A percentile compares a stretch with the other conserved stretches of the same genome.
These are phyloP conservation scores for Rhodotorula taiwanensis DNA, from an alignment of 768 basidiomycete species.

Conservation along the genomic window DNA sequence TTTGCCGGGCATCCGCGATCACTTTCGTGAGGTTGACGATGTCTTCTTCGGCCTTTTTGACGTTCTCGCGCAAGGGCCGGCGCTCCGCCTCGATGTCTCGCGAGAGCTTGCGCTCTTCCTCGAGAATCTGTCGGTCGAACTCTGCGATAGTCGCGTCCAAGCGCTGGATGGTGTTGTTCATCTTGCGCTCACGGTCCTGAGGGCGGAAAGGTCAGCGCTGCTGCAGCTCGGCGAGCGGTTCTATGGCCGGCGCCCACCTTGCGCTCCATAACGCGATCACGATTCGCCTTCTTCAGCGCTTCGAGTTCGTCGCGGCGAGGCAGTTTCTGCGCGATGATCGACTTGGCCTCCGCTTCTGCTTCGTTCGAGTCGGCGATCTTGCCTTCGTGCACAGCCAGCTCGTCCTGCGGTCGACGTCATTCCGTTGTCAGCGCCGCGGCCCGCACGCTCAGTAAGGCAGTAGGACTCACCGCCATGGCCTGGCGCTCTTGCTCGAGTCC, in stretches of 20 bases:
- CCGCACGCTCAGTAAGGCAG: too few species aligned
- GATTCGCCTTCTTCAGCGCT: conserved; percentile 54
- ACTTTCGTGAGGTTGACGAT: not conserved
- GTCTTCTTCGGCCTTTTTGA: conserved; percentile 4
- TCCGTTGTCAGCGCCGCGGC: too few species aligned
- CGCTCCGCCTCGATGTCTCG: conserved; percentile 30
- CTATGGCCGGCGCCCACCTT: not conserved
- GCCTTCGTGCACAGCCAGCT: not conserved
- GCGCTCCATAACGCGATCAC: conserved; percentile 46
- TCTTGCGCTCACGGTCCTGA: conserved; percentile 23
- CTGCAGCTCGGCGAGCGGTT: not conserved
- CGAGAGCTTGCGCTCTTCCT: conserved; percentile 55
- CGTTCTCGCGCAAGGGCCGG: conserved; percentile 8
- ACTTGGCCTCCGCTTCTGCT: conserved; percentile 43
- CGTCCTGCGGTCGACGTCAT: not conserved
- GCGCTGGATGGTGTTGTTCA: conserved; percentile 8
- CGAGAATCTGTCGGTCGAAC: conserved; percentile 51
- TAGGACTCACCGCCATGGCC: conserved; percentile 23
- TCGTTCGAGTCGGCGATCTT: conserved; percentile 3
- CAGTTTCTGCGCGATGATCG: conserved; percentile 38
- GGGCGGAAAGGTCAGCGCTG: not conserved
- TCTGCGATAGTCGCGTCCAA: conserved; percentile 42
- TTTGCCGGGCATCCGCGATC: not conserved
- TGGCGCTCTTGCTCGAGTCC: conserved; percentile 9
- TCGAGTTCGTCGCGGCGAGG: conserved; percentile 46